Conservation (phyloP, 345 rosid species). For the Ailanthus altissimus region DNA sequence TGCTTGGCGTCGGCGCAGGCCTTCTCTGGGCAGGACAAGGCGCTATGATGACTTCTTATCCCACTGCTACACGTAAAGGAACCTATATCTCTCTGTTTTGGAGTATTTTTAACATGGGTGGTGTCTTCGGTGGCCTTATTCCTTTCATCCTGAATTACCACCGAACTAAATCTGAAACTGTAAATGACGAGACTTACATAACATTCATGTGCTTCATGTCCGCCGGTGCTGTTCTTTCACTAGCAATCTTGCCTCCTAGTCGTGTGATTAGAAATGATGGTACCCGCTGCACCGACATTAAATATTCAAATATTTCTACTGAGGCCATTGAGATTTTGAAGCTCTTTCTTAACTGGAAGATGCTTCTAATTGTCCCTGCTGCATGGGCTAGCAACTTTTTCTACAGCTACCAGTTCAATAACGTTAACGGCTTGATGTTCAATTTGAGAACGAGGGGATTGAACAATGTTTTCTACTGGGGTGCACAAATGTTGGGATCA, state of each 20-base stretch:
- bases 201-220: conserved; percentile 67
- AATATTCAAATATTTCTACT: conserved; percentile 43
- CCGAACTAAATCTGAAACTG: conserved; percentile 37
- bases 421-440: conserved; percentile 49
- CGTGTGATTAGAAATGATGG: conserved; percentile 56
- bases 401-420: conserved; percentile 62
- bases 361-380: conserved; percentile 54
- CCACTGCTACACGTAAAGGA: conserved; percentile 55
- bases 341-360: conserved; percentile 57
- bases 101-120: conserved; percentile 69
- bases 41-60: conserved; percentile 73
- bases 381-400: conserved; percentile 77
- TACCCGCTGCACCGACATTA: conserved; percentile 41
- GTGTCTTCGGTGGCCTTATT: conserved; percentile 67
- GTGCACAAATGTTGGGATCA: conserved; percentile 70
- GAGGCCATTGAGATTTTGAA: conserved; percentile 49
- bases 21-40: conserved; percentile 73
- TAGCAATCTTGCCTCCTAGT: conserved; percentile 49
- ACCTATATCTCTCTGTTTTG: conserved; percentile 60
- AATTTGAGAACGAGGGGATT: conserved; percentile 64
- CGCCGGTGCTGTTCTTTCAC: conserved; percentile 44
- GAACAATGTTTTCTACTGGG: conserved; percentile 73
- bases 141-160: conserved; percentile 57
- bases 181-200: conserved; percentile 57
- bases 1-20: conserved; percentile 66